Conservation (phyloP, 805 yeast species). For the Schizosaccharomyces octosporus region DNA sequence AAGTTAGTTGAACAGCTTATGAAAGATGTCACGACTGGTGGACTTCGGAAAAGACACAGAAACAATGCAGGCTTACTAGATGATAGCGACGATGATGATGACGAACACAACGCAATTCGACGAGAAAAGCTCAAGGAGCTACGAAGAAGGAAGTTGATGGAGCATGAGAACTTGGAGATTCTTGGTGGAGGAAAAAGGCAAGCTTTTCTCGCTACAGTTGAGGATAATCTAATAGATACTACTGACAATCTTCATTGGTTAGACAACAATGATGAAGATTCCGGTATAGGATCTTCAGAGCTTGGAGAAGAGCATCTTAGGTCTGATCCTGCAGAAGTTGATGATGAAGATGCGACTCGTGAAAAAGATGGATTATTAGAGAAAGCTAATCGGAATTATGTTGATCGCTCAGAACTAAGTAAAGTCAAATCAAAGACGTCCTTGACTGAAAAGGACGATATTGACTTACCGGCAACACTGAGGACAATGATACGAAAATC, state of each 20-base stretch:
- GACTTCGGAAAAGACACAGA: constrained; percentile 29
- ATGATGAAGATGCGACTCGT: not conserved
- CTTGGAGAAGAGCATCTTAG: not conserved
- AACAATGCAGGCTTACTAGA: constrained; percentile 38
- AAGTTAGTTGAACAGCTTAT: constrained; percentile 39
- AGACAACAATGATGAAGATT: not conserved
- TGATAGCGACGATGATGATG: constrained; percentile 48
- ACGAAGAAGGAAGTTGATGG: constrained; percentile 26
- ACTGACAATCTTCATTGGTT: not conserved
- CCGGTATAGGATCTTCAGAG: not conserved
- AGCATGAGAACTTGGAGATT: constrained; percentile 14
- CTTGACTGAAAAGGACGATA: no score
- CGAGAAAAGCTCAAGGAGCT: constrained; percentile 14
- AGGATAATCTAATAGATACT: not conserved
- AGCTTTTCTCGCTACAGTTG: constrained; percentile 1
- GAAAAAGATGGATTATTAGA: not conserved
- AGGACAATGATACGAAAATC: no score
- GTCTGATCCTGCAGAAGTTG: not conserved
- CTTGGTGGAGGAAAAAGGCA: not conserved
- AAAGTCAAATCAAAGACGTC: no score
- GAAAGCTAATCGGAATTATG: not conserved
- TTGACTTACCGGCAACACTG: no score
- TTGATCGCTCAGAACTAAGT: no score
- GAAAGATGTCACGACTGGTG: constrained; percentile 36
- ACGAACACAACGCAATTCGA: constrained; percentile 17